phyloP scores from a whole-genome alignment of 768 basidiomycete species.

The Calocera cornea region DNA sequence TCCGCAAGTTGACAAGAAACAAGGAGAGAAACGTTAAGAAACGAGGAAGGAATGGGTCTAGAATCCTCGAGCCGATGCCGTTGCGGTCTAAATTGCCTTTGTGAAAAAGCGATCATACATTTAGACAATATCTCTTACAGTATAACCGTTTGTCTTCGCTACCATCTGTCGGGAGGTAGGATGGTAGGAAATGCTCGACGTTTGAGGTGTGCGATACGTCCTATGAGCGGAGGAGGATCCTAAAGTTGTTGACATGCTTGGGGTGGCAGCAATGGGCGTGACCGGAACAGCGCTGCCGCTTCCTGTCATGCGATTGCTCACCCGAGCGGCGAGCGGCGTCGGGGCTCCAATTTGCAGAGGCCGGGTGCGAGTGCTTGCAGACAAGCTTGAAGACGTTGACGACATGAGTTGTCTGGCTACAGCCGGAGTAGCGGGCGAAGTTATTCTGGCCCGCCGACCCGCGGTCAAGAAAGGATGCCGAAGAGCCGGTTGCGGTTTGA shows the following conservation, averaged over 20 bases:
- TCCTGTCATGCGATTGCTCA: slow-evolving; percentile 4
- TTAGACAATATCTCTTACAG: not conserved
- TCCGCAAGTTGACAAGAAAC: slow-evolving; percentile 2
- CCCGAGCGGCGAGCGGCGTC: slow-evolving; percentile 69
- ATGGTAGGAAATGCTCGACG: not conserved
- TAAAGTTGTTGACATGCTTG: not conserved
- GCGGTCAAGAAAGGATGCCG: slow-evolving; percentile 78
- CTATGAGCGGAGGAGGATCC: not conserved
- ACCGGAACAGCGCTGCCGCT: slow-evolving; percentile 4
- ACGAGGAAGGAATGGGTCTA: not conserved
- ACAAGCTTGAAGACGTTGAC: slow-evolving; percentile 36
- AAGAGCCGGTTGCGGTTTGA: slow-evolving; percentile 87
- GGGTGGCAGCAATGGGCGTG: slow-evolving; percentile 8
- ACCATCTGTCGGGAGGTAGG: not conserved
- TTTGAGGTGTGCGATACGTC: slow-evolving; percentile 6
- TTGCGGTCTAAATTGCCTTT: not conserved
- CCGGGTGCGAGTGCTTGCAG: slow-evolving; percentile 25
- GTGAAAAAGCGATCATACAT: not conserved
- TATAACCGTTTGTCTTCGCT: slow-evolving; percentile 3
- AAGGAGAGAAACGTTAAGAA: not conserved
- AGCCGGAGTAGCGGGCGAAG: slow-evolving; percentile 28
- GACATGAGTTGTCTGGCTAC: slow-evolving; percentile 38
- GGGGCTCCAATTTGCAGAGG: slow-evolving; percentile 64
- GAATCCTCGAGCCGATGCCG: not conserved
- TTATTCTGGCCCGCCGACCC: slow-evolving; percentile 37